phyloP scores from a whole-genome alignment of 2,329 filamentous ascomycete genomes.

The Simplicillium aogashimaense region DNA sequence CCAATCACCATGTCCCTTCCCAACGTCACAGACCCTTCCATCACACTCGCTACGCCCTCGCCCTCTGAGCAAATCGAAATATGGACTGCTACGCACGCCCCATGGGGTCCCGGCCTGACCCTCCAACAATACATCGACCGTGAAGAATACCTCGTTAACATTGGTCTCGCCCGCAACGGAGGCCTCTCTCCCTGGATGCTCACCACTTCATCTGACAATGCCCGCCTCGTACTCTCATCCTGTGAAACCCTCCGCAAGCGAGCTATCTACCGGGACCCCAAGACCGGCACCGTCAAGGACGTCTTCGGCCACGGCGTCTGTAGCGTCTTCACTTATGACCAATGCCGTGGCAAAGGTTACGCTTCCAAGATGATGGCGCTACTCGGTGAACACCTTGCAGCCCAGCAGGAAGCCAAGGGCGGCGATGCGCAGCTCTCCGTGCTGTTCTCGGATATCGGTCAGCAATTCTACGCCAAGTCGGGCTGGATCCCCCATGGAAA shows the following conservation, averaged over 20 bases:
- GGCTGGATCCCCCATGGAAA: conserved; percentile 73
- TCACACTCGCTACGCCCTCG: conserved; percentile 46
- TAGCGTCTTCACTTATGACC: conserved; percentile 65
- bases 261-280: conserved; percentile 32
- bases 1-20: conserved; percentile 4
- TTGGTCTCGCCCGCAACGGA: conserved; percentile 46
- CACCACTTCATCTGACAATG: conserved; percentile 32
- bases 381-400: conserved; percentile 35
- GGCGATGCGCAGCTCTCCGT: conserved; percentile 54
- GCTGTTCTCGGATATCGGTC: conserved; percentile 79
- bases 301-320: conserved; percentile 64
- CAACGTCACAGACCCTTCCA: conserved; percentile 7
- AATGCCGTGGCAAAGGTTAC: conserved; percentile 64
- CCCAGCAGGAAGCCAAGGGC: conserved; percentile 14
- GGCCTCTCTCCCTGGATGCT: conserved; percentile 57
- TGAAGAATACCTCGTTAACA: conserved; percentile 45
- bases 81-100: conserved; percentile 44
- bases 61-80: conserved; percentile 40
- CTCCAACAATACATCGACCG: conserved; percentile 47
- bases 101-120: conserved; percentile 50
- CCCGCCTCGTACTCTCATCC: conserved; percentile 47
- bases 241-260: conserved; percentile 56
- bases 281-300: conserved; percentile 30
- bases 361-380: conserved; percentile 66
- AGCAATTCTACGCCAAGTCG: conserved; percentile 65